Evolutionary conservation across 495 filamentous ascomycete genomes (phyloP).

Genomic region (Aspergillus carlsbadensis): DNA sequence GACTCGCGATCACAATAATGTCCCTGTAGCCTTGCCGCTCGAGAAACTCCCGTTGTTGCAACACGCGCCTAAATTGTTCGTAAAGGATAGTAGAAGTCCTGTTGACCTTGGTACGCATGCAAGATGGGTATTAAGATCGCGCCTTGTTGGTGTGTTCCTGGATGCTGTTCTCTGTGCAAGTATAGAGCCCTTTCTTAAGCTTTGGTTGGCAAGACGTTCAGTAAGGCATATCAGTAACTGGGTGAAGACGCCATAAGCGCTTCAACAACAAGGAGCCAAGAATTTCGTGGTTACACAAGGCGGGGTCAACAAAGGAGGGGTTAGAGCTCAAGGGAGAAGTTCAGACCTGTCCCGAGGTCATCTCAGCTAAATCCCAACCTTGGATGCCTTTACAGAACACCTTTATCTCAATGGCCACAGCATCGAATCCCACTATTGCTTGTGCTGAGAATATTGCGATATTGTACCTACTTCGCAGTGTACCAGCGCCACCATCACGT

Average conservation of each 20-base stretch:
- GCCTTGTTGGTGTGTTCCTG: too few species aligned
- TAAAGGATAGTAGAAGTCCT: too few species aligned
- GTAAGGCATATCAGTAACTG: too few species aligned
- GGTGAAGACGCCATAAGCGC: background rate
- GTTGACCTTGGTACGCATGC: too few species aligned
- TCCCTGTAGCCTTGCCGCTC: too few species aligned
- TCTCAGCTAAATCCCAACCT: background rate
- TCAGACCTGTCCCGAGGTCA: background rate
- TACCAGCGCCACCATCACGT: slow-evolving; percentile 6
- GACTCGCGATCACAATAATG: too few species aligned
- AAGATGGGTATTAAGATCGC: too few species aligned
- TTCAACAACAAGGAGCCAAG: background rate
- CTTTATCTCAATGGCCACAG: slow-evolving; percentile 1
- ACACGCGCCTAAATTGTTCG: too few species aligned
- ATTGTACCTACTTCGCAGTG: background rate
- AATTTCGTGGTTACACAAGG: slow-evolving; percentile 2
- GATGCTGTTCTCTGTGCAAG: too few species aligned
- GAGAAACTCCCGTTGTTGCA: too few species aligned
- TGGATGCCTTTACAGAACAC: background rate
- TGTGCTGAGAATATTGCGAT: slow-evolving; percentile 11
- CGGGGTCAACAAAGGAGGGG: background rate
- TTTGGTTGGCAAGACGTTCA: too few species aligned
- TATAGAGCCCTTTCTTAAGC: too few species aligned
- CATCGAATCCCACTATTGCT: background rate
- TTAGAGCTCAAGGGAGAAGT: background rate